Evolutionary conservation across 148 eudicot species (phyloP), one percentile per base, ranked within the genome.

Genomic region (Simmondsia chinensis): DNA sequence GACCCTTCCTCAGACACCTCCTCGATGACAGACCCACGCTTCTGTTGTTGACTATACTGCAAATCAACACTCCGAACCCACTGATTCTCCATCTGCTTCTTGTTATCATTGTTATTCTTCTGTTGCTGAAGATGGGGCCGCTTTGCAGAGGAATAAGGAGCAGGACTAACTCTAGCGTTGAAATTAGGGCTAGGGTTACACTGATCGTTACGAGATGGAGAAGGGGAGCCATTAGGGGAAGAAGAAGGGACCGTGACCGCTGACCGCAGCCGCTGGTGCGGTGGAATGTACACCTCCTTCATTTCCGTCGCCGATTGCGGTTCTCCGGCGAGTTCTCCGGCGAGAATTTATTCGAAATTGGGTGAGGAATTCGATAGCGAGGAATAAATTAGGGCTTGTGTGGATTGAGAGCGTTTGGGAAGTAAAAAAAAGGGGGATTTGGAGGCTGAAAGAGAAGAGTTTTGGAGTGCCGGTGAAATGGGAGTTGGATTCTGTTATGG

Each of bases 201-300:
- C n/a, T n/a, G n/a, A n/a, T n/a, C 15, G 11, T 50, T 52, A 18
- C 33, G 48, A 45, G 10, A 29, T 0, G 59, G 39, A 19, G 49
- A 25, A 5, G 70, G 56, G 18, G 68, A 16, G 29, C 18, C 26
- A 39, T 50, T 48, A 10, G 57, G 22, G 14, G 55, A 35, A 17
- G 65, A 18, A n/a, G 78, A 34, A 43, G 94, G 37, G 46, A 68
- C 52, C 25, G 68, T 64, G 66, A 69, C 57, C 28, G 65, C 66
- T 19, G 91, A 75, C 45, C 66, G 61, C 9, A 72, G 60, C 25
- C 97, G 79, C 34, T 80, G 87, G 66, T 84, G 97, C 15, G 97
- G 97, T 9, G 97, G 95, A 27, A 88, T 82, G 62, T 88, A 88
- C 14, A 83, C 66, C 24, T 87, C 84, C 63, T 82, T 87, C 93